Percentiles rank a stretch among this genome's conserved stretches.
phyloP scores from a whole-genome alignment of 305 asterid species.

The Fraxinus baroniana region DNA sequence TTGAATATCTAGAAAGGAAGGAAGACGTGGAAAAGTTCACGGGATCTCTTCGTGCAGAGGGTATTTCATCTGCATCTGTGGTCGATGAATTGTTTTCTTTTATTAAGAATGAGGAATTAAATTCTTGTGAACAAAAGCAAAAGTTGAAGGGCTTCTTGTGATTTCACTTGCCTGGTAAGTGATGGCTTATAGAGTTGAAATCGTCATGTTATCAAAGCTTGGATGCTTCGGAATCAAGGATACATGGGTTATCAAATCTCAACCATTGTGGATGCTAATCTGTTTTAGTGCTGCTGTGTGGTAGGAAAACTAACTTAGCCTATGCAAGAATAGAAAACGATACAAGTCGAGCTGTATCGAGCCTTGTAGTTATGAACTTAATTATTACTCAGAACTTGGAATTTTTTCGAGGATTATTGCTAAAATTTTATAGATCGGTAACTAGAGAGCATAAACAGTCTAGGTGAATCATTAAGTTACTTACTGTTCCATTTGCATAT shows the following conservation, averaged over 20 bases:
- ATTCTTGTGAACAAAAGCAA: neutral
- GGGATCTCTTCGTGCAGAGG: slow-evolving; percentile 21
- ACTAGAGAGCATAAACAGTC: neutral
- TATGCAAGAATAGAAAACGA: neutral
- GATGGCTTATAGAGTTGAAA: neutral
- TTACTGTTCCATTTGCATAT: neutral
- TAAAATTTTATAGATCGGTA: neutral
- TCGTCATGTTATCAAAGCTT: neutral
- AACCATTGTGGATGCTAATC: neutral
- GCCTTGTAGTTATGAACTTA: neutral
- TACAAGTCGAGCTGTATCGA: neutral
- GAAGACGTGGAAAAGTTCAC: slow-evolving; percentile 41
- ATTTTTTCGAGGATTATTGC: neutral
- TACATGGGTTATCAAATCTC: neutral
- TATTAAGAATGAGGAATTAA: neutral
- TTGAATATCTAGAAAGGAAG: slow-evolving; percentile 40
- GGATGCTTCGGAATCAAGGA: neutral
- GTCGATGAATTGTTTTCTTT: slow-evolving; percentile 24
- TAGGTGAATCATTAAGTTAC: neutral
- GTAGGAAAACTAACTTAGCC: neutral
- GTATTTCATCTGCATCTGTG: slow-evolving; percentile 20
- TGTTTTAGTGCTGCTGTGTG: neutral
- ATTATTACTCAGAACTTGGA: neutral
- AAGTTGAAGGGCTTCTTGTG: neutral
- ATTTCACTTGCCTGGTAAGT: neutral